A percentile compares a stretch with the other conserved stretches of the same genome.
Evolutionary conservation across 352 stramenopile genomes (phyloP).

Genomic region (Saprolegnia parasitica): DNA sequence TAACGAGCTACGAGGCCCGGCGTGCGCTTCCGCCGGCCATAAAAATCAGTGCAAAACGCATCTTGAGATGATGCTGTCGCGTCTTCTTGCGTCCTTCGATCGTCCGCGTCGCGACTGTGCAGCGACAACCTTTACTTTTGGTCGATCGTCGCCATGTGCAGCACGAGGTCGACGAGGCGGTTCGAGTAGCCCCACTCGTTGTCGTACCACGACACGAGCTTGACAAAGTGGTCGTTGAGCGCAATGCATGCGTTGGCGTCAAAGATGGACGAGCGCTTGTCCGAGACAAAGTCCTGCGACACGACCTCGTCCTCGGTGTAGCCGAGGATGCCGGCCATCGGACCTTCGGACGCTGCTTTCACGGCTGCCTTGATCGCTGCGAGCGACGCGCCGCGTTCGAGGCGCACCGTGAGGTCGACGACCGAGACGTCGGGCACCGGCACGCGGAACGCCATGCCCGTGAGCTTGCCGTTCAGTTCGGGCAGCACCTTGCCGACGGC

Average conservation of each 20-base stretch:
- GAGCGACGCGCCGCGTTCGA: constrained; percentile 85
- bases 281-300: constrained; percentile 28
- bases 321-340: constrained; percentile 86
- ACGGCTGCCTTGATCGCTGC: constrained; percentile 88
- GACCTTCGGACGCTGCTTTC: constrained; percentile 80
- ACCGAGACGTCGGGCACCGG: constrained; percentile 93
- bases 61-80: too few relatives aligned
- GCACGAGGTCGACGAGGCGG: constrained; percentile 69
- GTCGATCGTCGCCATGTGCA: constrained; percentile 49
- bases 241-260: constrained; percentile 80
- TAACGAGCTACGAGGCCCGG: too few relatives aligned
- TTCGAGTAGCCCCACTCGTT: constrained; percentile 94
- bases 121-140: too few relatives aligned
- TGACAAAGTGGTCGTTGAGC: constrained; percentile 91
- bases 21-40: too few relatives aligned
- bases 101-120: too few relatives aligned
- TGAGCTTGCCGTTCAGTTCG: constrained; percentile 88
- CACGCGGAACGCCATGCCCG: constrained; percentile 94
- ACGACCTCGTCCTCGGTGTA: constrained; percentile 35
- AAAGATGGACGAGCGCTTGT: constrained; percentile 29
- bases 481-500: constrained; percentile 42
- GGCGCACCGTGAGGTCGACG: constrained; percentile 88
- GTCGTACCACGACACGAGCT: constrained; percentile 94
- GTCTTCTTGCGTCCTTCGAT: too few relatives aligned
- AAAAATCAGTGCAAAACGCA: too few relatives aligned